Evolutionary conservation across 495 filamentous ascomycete genomes (phyloP), one percentile per base, ranked within the genome.

Genomic region (Neurospora pannonica): DNA sequence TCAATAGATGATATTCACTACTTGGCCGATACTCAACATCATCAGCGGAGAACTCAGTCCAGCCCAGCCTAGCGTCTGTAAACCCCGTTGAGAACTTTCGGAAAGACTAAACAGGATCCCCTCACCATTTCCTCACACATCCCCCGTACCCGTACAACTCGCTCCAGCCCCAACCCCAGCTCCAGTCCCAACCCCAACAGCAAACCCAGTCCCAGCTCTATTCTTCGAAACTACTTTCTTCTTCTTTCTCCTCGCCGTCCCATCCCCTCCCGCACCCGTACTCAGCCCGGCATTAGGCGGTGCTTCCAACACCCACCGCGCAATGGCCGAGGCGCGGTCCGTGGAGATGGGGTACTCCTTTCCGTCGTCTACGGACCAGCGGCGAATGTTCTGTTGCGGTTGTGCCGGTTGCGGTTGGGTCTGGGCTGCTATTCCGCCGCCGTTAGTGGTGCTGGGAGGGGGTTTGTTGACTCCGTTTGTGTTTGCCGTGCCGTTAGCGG

Each of bases 261-360:
- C 76, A 38, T 54, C 72, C 5, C 62, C 21, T 3, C 24, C 15
- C 15, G 42, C 69, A 36, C 67, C 17, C 11, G 43, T 71, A 19
- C 40, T 42, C 34, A 31, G 48, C 17, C 73, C 77, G 8, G 71
- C 73, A 28, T 70, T 71, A 0, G 77, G 31, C 11, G 77, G 77
- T 21, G 78, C 80, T 19, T 76, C 74, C 10, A 72, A 31, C 15
- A 94, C 87, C 92, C 92, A 94, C 34, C 89, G 83, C 5, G 89
- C 87, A 70, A 94, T 85, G 40, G 87, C 87, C 54, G 88, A 85
- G 0, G 92, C 92, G 43, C 92, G 85, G 71, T 92, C 91, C 8
- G 90, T 92, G 5, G 86, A 84, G 75, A 92, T 89, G 1, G 89
- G 88, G 79, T 92, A 92, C 74, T 93, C 91, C 78, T 86, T 88